Conservation (phyloP, 2,329 filamentous ascomycete genomes). For the Paracorniculantispora psalliotae region DNA sequence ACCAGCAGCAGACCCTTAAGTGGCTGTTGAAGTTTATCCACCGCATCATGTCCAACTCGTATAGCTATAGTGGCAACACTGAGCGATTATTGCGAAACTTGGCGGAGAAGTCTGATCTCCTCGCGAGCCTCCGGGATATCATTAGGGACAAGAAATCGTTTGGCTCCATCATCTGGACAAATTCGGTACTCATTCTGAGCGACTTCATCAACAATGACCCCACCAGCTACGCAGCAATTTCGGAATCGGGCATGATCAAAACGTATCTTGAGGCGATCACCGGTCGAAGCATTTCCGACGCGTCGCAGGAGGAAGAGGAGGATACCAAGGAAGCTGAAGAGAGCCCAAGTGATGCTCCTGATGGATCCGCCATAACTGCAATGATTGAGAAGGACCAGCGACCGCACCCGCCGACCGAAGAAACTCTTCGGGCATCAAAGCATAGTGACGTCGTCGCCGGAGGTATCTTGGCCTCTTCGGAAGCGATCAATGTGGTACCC, state of each 20-base stretch:
- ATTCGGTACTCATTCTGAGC: constrained; percentile 83
- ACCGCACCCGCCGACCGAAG: constrained; percentile 49
- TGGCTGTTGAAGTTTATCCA: constrained; percentile 95
- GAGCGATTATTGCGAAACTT: constrained; percentile 88
- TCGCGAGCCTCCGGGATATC: constrained; percentile 73
- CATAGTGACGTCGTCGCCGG: constrained; percentile 45
- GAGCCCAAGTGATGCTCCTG: constrained; percentile 33
- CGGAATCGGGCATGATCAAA: constrained; percentile 85
- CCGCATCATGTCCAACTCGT: constrained; percentile 82
- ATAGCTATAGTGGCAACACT: constrained; percentile 67
- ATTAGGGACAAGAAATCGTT: constrained; percentile 75
- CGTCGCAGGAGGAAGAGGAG: neutral
- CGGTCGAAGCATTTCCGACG: constrained; percentile 38
- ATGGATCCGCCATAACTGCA: constrained; percentile 36
- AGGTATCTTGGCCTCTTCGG: constrained; percentile 79
- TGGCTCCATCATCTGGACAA: constrained; percentile 93
- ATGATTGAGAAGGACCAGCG: constrained; percentile 33
- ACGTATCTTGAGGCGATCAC: constrained; percentile 81
- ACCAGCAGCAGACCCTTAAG: constrained; percentile 87
- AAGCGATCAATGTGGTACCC: constrained; percentile 83
- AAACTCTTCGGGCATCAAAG: constrained; percentile 42
- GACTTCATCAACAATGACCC: constrained; percentile 99
- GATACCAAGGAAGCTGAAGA: constrained; percentile 20
- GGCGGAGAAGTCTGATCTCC: constrained; percentile 83
- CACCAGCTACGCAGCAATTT: constrained; percentile 93